A percentile compares a stretch with the other conserved stretches of the same genome.
These are phyloP conservation scores for Ophiostoma sp. DNA, from an alignment of 2,329 filamentous ascomycete species.

Conservation along the genomic window DNA sequence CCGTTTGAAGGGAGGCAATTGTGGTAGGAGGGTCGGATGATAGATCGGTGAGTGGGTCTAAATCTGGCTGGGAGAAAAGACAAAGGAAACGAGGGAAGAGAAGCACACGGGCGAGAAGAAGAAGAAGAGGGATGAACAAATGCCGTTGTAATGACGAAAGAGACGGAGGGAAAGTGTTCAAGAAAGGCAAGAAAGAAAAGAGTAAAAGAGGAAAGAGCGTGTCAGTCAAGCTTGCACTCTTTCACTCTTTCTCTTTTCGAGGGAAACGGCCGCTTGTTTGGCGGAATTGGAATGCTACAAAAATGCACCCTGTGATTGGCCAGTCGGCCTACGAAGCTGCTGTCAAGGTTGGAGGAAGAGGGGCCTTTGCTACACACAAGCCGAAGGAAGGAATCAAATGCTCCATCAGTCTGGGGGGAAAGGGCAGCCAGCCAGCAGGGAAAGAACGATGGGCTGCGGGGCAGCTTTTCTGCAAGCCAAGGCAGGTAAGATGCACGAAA, in stretches of 20 bases:
- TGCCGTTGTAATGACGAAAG: not conserved
- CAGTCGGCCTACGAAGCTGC: slow-evolving; percentile 6
- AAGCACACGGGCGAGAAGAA: not conserved
- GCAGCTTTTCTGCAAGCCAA: not conserved
- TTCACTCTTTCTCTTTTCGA: not conserved
- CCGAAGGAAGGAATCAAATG: not conserved
- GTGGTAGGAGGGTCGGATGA: slow-evolving; percentile 14
- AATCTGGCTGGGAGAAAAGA: slow-evolving; percentile 2
- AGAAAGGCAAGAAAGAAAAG: not conserved
- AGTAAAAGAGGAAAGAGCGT: not conserved
- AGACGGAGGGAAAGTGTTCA: not conserved
- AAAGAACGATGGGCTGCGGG: not conserved
- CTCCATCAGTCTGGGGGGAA: not conserved
- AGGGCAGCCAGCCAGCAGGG: not conserved
- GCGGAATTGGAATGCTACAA: slow-evolving; percentile 14
- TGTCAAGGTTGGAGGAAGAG: not conserved
- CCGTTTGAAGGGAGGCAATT: not conserved
- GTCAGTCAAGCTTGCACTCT: not conserved
- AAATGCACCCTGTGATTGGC: slow-evolving; percentile 15
- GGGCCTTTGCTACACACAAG: not conserved
- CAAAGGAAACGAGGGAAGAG: too few species aligned
- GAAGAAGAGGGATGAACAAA: not conserved
- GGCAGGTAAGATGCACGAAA: not conserved
- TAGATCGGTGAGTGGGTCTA: slow-evolving; percentile 23
- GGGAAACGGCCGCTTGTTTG: not conserved